These are phyloP conservation scores for Citrus sinensis DNA, from an alignment of 345 rosid species.

Conservation along the genomic window DVS_A1.0 CM039167.1:4784001-4784500, in stretches of 20 bases:
- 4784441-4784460: no score
- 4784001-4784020: neutral
- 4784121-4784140: neutral
- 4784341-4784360: constrained; percentile 14
- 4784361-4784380: neutral
- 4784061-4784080: neutral
- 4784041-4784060: neutral
- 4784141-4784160: neutral
- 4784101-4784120: neutral
- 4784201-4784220: neutral
- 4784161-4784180: neutral
- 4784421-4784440: no score
- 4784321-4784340: constrained; percentile 66
- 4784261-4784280: constrained; percentile 3
- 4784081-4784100: neutral
- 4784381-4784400: neutral
- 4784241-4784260: neutral
- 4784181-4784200: neutral
- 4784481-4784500: neutral
- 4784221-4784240: no score
- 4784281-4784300: constrained; percentile 37
- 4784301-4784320: constrained; percentile 51
- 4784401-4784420: neutral
- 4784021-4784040: neutral
- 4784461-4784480: neutral